Evolutionary conservation across 176 grass and related monocot species (phyloP).

Genomic region (Carex pumila): DNA sequence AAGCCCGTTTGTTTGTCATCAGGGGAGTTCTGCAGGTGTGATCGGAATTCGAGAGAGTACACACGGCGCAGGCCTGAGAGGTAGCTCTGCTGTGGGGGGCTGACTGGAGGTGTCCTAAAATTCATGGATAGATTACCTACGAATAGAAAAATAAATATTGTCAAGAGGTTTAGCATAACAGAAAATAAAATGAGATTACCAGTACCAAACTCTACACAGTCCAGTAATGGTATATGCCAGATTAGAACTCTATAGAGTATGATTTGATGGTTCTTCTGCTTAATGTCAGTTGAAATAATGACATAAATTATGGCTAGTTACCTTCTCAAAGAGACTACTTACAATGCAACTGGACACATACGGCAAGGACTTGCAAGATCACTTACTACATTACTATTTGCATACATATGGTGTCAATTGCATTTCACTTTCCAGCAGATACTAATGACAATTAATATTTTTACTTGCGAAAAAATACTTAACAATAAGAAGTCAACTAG

Average conservation of each 20-base stretch:
- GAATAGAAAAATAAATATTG: conserved; percentile 22
- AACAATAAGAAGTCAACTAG: too few relatives aligned
- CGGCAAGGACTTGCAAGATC: background rate
- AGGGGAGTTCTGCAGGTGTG: conserved; percentile 62
- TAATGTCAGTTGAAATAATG: background rate
- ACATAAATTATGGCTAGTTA: background rate
- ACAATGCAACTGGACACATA: background rate
- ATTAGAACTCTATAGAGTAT: background rate
- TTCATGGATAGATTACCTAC: conserved; percentile 63
- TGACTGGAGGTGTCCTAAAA: conserved; percentile 96
- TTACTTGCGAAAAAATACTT: background rate
- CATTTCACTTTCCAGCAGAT: background rate
- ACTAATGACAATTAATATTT: background rate
- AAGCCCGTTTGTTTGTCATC: conserved; percentile 53
- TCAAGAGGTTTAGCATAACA: background rate
- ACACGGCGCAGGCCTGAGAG: conserved; percentile 76
- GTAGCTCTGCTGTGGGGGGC: conserved; percentile 84
- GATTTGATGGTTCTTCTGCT: background rate
- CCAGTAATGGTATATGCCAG: background rate
- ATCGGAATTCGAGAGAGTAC: conserved; percentile 87
- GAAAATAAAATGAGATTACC: background rate
- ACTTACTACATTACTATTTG: background rate
- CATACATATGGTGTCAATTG: background rate
- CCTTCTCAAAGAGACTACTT: background rate
- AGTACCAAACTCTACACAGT: background rate